Evolutionary conservation across 257 asterid genomes (phyloP), one percentile per base, ranked within the genome.

Genomic region (Schizonepeta tenuifolia): DNA sequence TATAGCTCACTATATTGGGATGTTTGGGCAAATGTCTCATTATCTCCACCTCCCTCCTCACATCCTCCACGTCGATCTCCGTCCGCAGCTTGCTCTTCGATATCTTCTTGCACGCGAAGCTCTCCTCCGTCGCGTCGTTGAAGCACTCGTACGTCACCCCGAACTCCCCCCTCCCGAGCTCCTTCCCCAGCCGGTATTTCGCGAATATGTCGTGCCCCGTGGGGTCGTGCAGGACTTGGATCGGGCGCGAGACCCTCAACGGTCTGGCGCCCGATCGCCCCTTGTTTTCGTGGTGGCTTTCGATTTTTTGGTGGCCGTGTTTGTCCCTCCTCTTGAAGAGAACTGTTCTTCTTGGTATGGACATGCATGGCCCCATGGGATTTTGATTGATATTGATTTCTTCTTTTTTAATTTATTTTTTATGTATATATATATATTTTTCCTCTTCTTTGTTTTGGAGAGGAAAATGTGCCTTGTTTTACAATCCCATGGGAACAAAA

Each of bases 321-420:
- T 69, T 21, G 2, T 57, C 79, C 17, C 58, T 85, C 71, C 65
- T 92, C 63, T 50, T 88, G 24, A 78, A 26, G 61, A 50, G 55
- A 41, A 31, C 36, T 31, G 83, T 31, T 49, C 78, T 71, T 41
- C 78, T 65, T 38, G 74, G 91, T 13, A 83, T 31, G 72, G 98
- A 93, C 75, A 86, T 80, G 96, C 96, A 90, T 64, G 90, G 69
- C 57, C 97, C 98, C 98, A 92, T 90, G 92, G 86, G 87, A 84
- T 77, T 64, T 6, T 54, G 18, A 3, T 17, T 20, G 9, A 1
- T 38, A 38, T 38, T 38, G 43, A 38, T 38, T 38, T 38, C 12
- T 38, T 7, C 1, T 6, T 20, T 5, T 22, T 9, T 50, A 31
- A 0, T 54, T 49, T 5, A 0, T 49, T 24, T 21, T 1, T 20